A percentile compares a stretch with the other conserved stretches of the same genome.
These are phyloP conservation scores for Drechslera avenae DNA, from an alignment of 2,329 filamentous ascomycete genomes.

Conservation along the genomic window DNA sequence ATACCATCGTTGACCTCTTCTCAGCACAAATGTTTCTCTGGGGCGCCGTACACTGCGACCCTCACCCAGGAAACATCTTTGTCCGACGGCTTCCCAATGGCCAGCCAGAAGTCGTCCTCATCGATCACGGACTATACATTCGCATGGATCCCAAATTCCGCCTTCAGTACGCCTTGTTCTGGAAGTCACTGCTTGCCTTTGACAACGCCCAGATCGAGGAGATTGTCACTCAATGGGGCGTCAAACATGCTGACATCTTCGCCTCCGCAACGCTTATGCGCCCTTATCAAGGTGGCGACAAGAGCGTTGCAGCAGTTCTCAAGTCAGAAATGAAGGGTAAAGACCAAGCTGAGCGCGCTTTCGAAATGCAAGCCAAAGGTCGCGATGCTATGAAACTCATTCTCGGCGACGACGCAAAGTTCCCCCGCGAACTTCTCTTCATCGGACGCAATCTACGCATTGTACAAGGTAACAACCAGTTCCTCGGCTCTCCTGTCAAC, in stretches of 20 bases:
- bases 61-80: conserved; percentile 97
- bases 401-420: conserved; percentile 82
- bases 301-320: conserved; percentile 66
- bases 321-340: conserved; percentile 58
- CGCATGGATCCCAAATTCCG: conserved; percentile 84
- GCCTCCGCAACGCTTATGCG: conserved; percentile 87
- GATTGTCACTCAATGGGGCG: conserved; percentile 82
- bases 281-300: conserved; percentile 86
- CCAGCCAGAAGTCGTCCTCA: conserved; percentile 87
- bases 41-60: conserved; percentile 94
- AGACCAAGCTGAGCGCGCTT: conserved; percentile 65
- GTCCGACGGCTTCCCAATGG: conserved; percentile 83
- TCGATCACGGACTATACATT: conserved; percentile 96
- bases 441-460: conserved; percentile 91
- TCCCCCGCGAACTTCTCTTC: conserved; percentile 89
- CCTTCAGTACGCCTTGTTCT: conserved; percentile 85
- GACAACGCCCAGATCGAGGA: conserved; percentile 79
- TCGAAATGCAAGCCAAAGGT: conserved; percentile 78
- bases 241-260: conserved; percentile 87
- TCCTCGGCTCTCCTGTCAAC: conserved; percentile 85
- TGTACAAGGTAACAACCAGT: conserved; percentile 92
- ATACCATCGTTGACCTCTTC: conserved; percentile 94
- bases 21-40: conserved; percentile 98
- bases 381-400: conserved; percentile 77
- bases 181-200: conserved; percentile 92